Evolutionary conservation across 129 eudicot genomes (phyloP).

Genomic region (Rutidosis leptorrhynchoides): DNA sequence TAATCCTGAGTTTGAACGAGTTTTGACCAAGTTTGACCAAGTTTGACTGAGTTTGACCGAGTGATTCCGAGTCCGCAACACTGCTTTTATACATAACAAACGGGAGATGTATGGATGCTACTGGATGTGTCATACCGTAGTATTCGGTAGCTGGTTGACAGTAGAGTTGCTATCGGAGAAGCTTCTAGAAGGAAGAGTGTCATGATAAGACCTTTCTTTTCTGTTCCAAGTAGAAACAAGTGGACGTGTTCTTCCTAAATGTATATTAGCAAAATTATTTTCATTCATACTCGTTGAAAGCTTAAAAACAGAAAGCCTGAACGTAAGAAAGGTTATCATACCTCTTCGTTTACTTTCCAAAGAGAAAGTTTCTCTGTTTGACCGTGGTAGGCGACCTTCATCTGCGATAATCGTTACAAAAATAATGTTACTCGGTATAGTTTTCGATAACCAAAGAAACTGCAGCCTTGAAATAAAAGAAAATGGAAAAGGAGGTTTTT

Average conservation of each 20-base stretch:
- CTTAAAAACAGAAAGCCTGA: slow-evolving; percentile 16
- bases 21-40: too few relatives aligned
- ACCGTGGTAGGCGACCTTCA: slow-evolving; percentile 50
- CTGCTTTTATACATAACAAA: too few relatives aligned
- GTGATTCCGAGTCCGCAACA: too few relatives aligned
- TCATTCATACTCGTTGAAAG: slow-evolving; percentile 20
- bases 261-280: neutral
- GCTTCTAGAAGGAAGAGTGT: slow-evolving; percentile 53
- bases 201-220: slow-evolving; percentile 54
- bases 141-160: slow-evolving; percentile 38
- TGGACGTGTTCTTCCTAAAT: slow-evolving; percentile 60
- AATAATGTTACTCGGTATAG: neutral
- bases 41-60: too few relatives aligned
- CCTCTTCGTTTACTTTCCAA: slow-evolving; percentile 61
- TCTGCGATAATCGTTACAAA: slow-evolving; percentile 38
- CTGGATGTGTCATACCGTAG: slow-evolving; percentile 38
- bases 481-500: neutral
- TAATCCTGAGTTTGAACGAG: too few relatives aligned
- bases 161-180: slow-evolving; percentile 39
- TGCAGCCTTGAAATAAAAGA: neutral
- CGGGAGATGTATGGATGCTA: neutral
- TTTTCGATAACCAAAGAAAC: neutral
- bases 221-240: slow-evolving; percentile 68
- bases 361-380: slow-evolving; percentile 44
- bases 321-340: slow-evolving; percentile 28